Conservation (phyloP, 148 eudicot genomes). For the Vaccinium corymbosum region DNA sequence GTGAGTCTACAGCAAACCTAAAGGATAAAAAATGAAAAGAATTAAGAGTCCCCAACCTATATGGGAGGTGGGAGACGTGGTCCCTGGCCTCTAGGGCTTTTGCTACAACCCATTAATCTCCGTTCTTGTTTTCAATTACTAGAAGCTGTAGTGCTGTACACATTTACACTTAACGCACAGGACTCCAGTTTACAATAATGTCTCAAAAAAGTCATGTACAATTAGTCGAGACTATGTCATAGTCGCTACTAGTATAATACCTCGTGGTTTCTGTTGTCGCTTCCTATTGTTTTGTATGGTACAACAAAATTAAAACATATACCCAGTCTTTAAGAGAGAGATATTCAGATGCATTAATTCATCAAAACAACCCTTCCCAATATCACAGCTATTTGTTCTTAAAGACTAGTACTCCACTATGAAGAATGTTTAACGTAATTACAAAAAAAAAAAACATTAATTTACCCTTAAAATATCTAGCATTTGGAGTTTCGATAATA, state of each 20-base stretch:
- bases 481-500: no score
- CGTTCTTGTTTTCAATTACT: no score
- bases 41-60: background rate
- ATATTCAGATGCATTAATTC: background rate
- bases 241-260: no score
- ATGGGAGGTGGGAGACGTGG: constrained; percentile 2
- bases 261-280: no score
- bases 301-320: background rate
- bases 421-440: no score
- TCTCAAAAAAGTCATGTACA: background rate
- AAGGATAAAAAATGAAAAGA: background rate
- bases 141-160: no score
- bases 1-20: background rate
- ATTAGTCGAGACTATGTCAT: background rate
- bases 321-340: background rate
- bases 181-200: background rate
- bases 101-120: background rate
- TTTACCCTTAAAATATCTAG: no score
- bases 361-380: background rate
- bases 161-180: background rate
- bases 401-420: no score
- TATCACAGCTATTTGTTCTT: background rate
- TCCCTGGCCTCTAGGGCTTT: constrained; percentile 11
- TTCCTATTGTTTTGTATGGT: background rate
- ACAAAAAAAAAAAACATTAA: no score